Conservation (phyloP, 164 flowering plant genomes). For the Litsea cubeba region DNA sequence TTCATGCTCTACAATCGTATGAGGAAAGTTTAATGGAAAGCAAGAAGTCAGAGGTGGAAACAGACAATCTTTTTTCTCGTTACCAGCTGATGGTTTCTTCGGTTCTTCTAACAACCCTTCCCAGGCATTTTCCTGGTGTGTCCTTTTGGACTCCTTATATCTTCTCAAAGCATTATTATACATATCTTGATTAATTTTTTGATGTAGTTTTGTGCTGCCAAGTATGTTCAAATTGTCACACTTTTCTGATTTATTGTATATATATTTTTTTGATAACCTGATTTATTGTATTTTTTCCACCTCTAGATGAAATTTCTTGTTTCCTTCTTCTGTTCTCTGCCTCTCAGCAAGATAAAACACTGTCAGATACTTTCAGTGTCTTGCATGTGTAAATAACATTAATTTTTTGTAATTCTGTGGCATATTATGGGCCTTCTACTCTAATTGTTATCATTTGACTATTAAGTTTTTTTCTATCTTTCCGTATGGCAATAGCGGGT, state of each 20-base stretch:
- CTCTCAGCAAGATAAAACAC: background rate
- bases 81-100: constrained; percentile 72
- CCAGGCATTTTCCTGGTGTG: constrained; percentile 82
- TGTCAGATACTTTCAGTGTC: background rate
- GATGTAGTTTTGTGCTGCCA: background rate
- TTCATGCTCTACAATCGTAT: constrained; percentile 56
- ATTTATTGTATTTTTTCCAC: background rate
- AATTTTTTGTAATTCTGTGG: background rate
- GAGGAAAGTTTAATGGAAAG: constrained; percentile 27
- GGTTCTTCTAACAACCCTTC: constrained; percentile 75
- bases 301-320: background rate
- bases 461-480: background rate
- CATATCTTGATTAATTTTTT: background rate
- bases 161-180: background rate
- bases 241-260: no score
- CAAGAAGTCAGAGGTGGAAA: constrained; percentile 28
- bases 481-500: background rate
- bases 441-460: background rate
- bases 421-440: background rate
- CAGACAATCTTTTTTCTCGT: constrained; percentile 42
- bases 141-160: constrained; percentile 1
- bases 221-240: background rate
- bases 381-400: background rate
- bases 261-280: no score
- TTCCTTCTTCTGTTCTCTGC: background rate